These are phyloP conservation scores for Trichoderma sp. DNA, from an alignment of 2,329 filamentous ascomycete species.

Conservation along the genomic window DNA sequence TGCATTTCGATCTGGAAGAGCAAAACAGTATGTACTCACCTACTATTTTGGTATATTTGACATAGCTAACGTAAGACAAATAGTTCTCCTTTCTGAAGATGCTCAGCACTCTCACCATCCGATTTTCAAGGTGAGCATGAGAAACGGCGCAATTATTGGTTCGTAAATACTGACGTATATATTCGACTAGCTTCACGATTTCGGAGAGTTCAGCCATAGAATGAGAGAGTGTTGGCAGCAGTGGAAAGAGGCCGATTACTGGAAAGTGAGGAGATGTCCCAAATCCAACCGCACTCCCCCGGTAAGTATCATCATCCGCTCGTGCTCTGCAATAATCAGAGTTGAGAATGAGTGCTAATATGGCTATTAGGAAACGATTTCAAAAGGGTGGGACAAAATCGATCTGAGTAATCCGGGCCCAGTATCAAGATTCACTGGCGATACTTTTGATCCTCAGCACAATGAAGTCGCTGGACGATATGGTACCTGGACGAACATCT, in stretches of 20 bases:
- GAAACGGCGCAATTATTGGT: background rate
- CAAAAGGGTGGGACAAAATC: constrained; percentile 28
- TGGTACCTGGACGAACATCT: constrained; percentile 32
- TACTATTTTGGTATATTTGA: background rate
- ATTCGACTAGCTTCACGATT: constrained; percentile 28
- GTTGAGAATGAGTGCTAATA: background rate
- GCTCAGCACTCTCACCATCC: constrained; percentile 23
- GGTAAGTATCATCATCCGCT: constrained; percentile 20
- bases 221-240: constrained; percentile 24
- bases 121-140: constrained; percentile 27
- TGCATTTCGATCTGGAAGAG: constrained; percentile 33
- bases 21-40: constrained; percentile 27
- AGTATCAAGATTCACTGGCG: constrained; percentile 19
- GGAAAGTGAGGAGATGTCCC: constrained; percentile 21
- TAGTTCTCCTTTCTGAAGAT: constrained; percentile 26
- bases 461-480: constrained; percentile 28
- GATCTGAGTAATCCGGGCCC: background rate
- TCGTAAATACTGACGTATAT: background rate
- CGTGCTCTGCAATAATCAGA: background rate
- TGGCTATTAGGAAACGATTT: constrained; percentile 26
- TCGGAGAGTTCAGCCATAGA: constrained; percentile 26
- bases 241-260: constrained; percentile 18
- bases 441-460: constrained; percentile 16
- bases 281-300: constrained; percentile 28
- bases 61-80: constrained; percentile 7